These are phyloP conservation scores for Circinella minor DNA, from an alignment of 371 early-diverging fungal genomes.

Conservation along the genomic window DNA sequence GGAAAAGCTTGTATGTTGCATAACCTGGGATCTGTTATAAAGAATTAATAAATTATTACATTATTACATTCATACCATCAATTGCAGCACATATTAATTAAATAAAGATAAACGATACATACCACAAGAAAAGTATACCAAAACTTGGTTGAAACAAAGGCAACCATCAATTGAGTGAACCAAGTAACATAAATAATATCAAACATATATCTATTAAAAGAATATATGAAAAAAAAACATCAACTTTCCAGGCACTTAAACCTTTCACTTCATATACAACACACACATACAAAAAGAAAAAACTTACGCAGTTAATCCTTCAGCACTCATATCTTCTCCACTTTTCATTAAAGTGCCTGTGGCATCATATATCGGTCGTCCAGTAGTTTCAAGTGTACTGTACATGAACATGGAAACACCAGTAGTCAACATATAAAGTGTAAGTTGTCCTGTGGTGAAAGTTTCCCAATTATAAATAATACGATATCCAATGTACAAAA, in stretches of 20 bases:
- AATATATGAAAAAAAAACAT: background rate
- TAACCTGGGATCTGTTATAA: conserved; percentile 65
- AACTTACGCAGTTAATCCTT: conserved; percentile 77
- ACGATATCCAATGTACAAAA: conserved; percentile 60
- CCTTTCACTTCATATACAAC: background rate
- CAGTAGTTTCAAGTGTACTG: conserved; percentile 52
- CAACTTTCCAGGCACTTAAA: background rate
- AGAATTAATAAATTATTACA: background rate
- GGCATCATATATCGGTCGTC: conserved; percentile 61
- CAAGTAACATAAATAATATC: conserved; percentile 86
- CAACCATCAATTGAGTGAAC: conserved; percentile 75
- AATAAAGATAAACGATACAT: conserved; percentile 20
- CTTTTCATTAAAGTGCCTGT: conserved; percentile 62
- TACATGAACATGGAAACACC: conserved; percentile 60
- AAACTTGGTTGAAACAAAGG: conserved; percentile 67
- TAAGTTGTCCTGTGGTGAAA: conserved; percentile 48
- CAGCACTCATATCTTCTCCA: conserved; percentile 76
- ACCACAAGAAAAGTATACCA: conserved; percentile 74
- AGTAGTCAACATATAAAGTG: conserved; percentile 54
- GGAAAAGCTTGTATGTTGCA: conserved; percentile 59
- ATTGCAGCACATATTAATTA: background rate
- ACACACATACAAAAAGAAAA: background rate
- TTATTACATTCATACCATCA: no score
- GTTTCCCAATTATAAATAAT: conserved; percentile 59
- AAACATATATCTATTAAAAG: conserved; percentile 69